Conservation (phyloP, 768 basidiomycete genomes). For the Mycena indigotica region DNA sequence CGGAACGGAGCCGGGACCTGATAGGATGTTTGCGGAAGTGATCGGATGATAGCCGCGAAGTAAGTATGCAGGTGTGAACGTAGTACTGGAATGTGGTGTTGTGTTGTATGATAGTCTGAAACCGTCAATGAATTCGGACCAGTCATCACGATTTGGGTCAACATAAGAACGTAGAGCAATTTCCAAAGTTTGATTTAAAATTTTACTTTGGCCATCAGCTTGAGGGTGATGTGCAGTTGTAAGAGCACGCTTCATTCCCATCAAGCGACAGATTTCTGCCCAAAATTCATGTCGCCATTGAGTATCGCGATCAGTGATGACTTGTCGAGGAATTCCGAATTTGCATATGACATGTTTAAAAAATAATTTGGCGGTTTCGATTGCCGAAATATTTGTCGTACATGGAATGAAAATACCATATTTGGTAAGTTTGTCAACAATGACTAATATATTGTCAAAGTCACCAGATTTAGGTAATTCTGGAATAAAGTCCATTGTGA, state of each 20-base stretch:
- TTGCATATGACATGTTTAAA: conserved; percentile 6
- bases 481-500: conserved; percentile 40
- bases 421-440: conserved; percentile 43
- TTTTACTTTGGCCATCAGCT: conserved; percentile 41
- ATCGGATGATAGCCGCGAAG: conserved; percentile 30
- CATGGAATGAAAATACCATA: conserved; percentile 42
- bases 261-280: conserved; percentile 27
- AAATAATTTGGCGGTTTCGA: conserved; percentile 12
- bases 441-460: conserved; percentile 32
- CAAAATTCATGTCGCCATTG: conserved; percentile 32
- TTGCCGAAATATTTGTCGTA: conserved; percentile 25
- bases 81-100: conserved; percentile 29
- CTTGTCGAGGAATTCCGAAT: conserved; percentile 20
- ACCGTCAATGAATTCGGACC: conserved; percentile 26
- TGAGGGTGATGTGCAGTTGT: conserved; percentile 35
- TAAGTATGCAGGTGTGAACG: conserved; percentile 30
- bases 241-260: conserved; percentile 28
- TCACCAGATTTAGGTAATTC: conserved; percentile 34
- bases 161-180: conserved; percentile 33
- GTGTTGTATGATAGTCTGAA: conserved; percentile 36
- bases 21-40: conserved; percentile 7
- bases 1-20: neutral
- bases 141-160: conserved; percentile 25
- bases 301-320: conserved; percentile 33
- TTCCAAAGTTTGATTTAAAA: conserved; percentile 35